Evolutionary conservation across 345 rosid genomes (phyloP), one percentile per base, ranked within the genome.

Genomic region (Arabis hirsuta): DNA sequence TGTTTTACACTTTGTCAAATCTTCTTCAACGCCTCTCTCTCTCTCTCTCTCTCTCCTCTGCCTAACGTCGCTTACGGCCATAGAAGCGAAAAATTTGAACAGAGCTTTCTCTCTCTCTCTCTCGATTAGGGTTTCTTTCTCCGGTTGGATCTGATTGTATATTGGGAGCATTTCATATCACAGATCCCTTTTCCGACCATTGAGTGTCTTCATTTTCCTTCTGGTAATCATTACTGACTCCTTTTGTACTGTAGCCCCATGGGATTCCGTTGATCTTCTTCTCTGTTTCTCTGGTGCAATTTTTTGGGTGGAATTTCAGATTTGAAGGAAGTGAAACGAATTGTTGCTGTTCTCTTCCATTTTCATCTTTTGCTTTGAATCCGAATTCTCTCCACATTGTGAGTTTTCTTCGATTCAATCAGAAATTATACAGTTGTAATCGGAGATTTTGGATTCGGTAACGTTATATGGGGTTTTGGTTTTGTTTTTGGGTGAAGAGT

Each of bases 351-450:
- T 29, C 32, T 14, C 42, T 58, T 29, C 10, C 44, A 46, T 43
- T 79, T 87, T 78, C 85, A 87, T 88, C 90, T 82, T 81, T 73
- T 80, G 66, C 71, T 67, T 80, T 69, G 87, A 83, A 72, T 82
- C 78, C 74, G 84, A 79, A 63, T 86, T 82, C 56, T 82, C 87
- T 34, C 83, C 83, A 44, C 82, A 73, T 75, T 74, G 93, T 88
- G 74, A 81, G 97, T 82, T 16, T 76, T 24, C 24, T 66, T 61
- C 16, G 41, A 62, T 57, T 51, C 24, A 31, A 9, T 38, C 67
- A 6, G 1, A 12, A 26, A 12, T 38, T 29, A 6, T 16, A 4
- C 9, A 4, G 1, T 42, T 19, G 36, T 9, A 38, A 65, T 48
- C 11, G 42, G 12, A 11, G 6, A 1, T 39, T 65, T 48, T 39